phyloP scores from a whole-genome alignment of 2,329 filamentous ascomycete genomes.

The Penicillium sp. region DNA sequence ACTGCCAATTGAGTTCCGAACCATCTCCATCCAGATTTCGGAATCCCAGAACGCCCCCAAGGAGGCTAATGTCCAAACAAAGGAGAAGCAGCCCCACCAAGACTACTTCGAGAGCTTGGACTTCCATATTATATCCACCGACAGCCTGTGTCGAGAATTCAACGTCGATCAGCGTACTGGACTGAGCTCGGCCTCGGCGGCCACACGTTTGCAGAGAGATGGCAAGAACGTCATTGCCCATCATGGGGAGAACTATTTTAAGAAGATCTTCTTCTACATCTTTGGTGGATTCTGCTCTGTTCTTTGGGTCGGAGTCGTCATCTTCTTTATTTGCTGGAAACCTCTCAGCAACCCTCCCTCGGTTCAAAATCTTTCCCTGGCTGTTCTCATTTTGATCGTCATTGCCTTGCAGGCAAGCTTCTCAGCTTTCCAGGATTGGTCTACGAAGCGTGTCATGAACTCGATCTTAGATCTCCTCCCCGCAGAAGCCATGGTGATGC shows the following conservation, averaged over 20 bases:
- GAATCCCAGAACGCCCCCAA: slow-evolving; percentile 38
- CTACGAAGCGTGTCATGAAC: slow-evolving; percentile 72
- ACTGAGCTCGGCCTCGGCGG: slow-evolving; percentile 59
- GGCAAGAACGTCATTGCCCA: slow-evolving; percentile 68
- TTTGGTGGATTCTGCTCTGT: slow-evolving; percentile 79
- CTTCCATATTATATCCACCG: slow-evolving; percentile 62
- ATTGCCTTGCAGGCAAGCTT: slow-evolving; percentile 70
- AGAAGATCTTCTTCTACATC: slow-evolving; percentile 66
- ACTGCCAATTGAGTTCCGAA: slow-evolving; percentile 41
- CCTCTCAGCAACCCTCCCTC: slow-evolving; percentile 71
- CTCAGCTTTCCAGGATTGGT: slow-evolving; percentile 73
- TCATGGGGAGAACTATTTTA: slow-evolving; percentile 61
- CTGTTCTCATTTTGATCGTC: slow-evolving; percentile 71
- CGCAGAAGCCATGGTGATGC: slow-evolving; percentile 65
- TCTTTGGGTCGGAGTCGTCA: slow-evolving; percentile 65
- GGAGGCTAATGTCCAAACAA: slow-evolving; percentile 16
- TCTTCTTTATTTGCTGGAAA: slow-evolving; percentile 76
- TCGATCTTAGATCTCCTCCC: slow-evolving; percentile 77
- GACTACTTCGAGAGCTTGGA: slow-evolving; percentile 62
- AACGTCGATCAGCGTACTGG: slow-evolving; percentile 59
- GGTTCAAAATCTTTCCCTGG: slow-evolving; percentile 68
- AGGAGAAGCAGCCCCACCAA: slow-evolving; percentile 21
- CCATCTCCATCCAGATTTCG: slow-evolving; percentile 41
- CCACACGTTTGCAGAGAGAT: slow-evolving; percentile 59
- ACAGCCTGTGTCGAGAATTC: slow-evolving; percentile 61